These are phyloP conservation scores for Parietaria judaica DNA, from an alignment of 306 rosid species.

Conservation along the genomic window DNA sequence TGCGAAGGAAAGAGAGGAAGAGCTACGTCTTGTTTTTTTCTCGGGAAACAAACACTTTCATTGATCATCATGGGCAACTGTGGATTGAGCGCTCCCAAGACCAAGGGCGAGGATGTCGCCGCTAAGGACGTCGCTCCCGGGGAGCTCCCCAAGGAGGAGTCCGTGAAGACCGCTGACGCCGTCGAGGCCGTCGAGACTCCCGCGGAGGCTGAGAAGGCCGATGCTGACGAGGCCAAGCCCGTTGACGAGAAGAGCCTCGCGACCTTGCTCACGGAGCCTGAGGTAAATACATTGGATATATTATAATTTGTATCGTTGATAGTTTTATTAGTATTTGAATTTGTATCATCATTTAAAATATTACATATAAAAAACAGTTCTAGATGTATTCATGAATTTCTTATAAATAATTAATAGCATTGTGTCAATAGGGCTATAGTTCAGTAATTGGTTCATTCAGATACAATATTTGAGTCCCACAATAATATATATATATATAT, in stretches of 20 bases:
- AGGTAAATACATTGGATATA: conserved; percentile 10
- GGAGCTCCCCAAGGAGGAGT: conserved; percentile 3
- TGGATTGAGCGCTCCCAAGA: conserved; percentile 19
- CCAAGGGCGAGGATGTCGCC: conserved; percentile 17
- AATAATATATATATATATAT: too few relatives aligned
- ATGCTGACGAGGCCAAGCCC: neutral
- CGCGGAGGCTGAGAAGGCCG: conserved; percentile 7
- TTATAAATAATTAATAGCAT: too few relatives aligned
- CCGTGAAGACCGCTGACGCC: neutral
- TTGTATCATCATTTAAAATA: too few relatives aligned
- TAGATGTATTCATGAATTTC: too few relatives aligned
- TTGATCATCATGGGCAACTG: conserved; percentile 21
- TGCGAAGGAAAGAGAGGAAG: conserved; percentile 9
- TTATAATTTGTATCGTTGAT: too few relatives aligned
- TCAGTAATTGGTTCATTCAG: too few relatives aligned
- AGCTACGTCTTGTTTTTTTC: neutral
- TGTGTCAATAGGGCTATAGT: too few relatives aligned
- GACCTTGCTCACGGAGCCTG: conserved; percentile 14
- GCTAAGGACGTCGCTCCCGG: neutral
- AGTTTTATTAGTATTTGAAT: too few relatives aligned
- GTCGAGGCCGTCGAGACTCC: neutral
- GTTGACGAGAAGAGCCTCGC: conserved; percentile 8
- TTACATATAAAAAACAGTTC: too few relatives aligned
- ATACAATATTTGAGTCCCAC: too few relatives aligned
- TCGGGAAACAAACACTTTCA: neutral